phyloP scores from a whole-genome alignment of 768 basidiomycete species.

The Grammothele lineata region DNA sequence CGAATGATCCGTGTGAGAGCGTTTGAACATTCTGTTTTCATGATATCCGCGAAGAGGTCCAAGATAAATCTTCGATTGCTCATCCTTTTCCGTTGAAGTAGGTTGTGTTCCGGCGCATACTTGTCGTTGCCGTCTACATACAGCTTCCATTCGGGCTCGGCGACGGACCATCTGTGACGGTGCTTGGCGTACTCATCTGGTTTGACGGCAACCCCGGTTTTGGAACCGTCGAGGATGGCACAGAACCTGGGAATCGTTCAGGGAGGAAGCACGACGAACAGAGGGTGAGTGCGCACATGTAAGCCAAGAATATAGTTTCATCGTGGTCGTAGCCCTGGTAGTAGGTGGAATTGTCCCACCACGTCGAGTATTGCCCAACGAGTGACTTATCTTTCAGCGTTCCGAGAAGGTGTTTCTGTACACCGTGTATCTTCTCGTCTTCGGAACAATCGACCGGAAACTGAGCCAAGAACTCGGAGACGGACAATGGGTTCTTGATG shows the following conservation, averaged over 20 bases:
- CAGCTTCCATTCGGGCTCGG: constrained; percentile 10
- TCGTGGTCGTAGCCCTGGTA: constrained; percentile 45
- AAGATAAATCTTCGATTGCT: no score
- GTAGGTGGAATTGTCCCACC: constrained; percentile 56
- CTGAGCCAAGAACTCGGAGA: constrained; percentile 35
- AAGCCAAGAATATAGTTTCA: constrained; percentile 50
- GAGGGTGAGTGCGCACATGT: constrained; percentile 36
- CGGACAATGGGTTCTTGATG: constrained; percentile 38
- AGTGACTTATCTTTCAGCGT: constrained; percentile 40
- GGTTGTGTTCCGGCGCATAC: no score
- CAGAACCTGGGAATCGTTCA: constrained; percentile 36
- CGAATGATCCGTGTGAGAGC: no score
- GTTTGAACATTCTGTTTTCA: constrained; percentile 20
- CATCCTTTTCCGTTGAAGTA: no score
- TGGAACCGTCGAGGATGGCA: constrained; percentile 54
- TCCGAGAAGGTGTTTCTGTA: constrained; percentile 51
- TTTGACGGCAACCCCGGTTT: constrained; percentile 50
- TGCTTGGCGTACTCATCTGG: constrained; percentile 30
- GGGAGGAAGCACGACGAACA: not conserved
- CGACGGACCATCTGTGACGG: not conserved
- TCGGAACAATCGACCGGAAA: constrained; percentile 18
- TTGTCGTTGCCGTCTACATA: no score
- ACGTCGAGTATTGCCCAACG: constrained; percentile 49
- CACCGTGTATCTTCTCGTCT: constrained; percentile 27
- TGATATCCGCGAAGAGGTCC: constrained; percentile 9